A percentile compares a stretch with the other conserved stretches of the same genome.
Conservation (phyloP, 23 red algal genomes). For the Gracilaria caudata region DNA sequence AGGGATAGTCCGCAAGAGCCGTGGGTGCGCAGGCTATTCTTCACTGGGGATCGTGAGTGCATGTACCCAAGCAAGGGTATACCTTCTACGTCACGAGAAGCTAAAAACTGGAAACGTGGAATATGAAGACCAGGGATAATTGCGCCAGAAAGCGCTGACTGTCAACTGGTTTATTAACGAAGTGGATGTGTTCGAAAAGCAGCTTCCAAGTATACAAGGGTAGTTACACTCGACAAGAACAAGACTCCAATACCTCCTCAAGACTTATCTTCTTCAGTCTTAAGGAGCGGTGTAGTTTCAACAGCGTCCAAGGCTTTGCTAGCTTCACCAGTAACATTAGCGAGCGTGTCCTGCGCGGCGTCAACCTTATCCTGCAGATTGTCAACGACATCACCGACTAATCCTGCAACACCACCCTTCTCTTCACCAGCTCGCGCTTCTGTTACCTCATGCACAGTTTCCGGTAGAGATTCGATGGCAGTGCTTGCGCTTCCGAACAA, state of each 20-base stretch:
- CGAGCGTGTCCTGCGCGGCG: background rate
- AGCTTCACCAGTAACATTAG: background rate
- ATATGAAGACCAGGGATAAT: no score
- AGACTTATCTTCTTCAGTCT: conserved; percentile 15
- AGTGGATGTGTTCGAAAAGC: background rate
- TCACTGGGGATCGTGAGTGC: no score
- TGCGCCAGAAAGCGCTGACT: no score
- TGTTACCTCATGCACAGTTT: conserved; percentile 13
- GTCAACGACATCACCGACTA: conserved; percentile 9
- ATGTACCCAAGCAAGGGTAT: no score
- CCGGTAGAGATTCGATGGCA: conserved; percentile 20
- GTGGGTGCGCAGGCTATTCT: no score
- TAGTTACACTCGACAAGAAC: background rate
- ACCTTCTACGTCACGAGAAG: no score
- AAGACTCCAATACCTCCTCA: background rate
- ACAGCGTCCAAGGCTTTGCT: background rate
- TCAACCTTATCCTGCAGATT: conserved; percentile 25
- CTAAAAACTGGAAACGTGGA: no score
- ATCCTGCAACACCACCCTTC: background rate
- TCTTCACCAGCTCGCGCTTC: background rate
- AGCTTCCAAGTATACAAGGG: background rate
- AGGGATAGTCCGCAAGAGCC: no score
- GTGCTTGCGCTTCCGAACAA: conserved; percentile 3
- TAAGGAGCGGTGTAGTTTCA: conserved; percentile 29
- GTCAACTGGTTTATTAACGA: background rate